phyloP scores from a whole-genome alignment of 257 asterid species.

The Echites panduratus region DNA sequence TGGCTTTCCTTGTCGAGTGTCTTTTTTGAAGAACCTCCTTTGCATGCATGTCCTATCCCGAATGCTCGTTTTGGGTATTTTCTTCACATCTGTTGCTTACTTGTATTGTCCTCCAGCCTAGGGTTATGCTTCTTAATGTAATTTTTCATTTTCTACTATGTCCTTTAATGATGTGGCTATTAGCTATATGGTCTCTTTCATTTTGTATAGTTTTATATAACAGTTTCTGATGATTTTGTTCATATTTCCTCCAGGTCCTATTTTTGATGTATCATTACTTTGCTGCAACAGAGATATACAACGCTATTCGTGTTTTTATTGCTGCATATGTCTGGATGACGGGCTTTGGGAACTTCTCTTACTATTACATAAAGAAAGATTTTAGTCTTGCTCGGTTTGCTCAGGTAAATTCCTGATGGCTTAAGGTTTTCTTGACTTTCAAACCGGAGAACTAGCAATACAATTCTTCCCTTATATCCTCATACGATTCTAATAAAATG shows the following conservation, averaged over 20 bases:
- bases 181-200: background rate
- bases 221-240: conserved; percentile 18
- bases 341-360: conserved; percentile 97
- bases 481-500: background rate
- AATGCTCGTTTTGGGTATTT: background rate
- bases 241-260: conserved; percentile 54
- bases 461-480: background rate
- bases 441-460: background rate
- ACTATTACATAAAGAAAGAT: conserved; percentile 87
- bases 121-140: background rate
- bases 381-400: conserved; percentile 90
- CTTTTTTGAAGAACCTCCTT: background rate
- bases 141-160: background rate
- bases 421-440: background rate
- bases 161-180: background rate
- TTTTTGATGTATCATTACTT: conserved; percentile 95
- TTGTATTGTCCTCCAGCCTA: background rate
- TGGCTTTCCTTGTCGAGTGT: background rate
- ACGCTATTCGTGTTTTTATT: conserved; percentile 89
- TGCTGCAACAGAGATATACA: conserved; percentile 94
- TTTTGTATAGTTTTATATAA: background rate
- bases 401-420: conserved; percentile 47
- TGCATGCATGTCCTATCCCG: background rate
- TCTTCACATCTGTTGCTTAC: too few species aligned
- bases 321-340: conserved; percentile 99